A percentile compares a stretch with the other conserved stretches of the same genome.
Evolutionary conservation across 495 filamentous ascomycete genomes (phyloP).

Genomic region (Neurospora sp.): DNA sequence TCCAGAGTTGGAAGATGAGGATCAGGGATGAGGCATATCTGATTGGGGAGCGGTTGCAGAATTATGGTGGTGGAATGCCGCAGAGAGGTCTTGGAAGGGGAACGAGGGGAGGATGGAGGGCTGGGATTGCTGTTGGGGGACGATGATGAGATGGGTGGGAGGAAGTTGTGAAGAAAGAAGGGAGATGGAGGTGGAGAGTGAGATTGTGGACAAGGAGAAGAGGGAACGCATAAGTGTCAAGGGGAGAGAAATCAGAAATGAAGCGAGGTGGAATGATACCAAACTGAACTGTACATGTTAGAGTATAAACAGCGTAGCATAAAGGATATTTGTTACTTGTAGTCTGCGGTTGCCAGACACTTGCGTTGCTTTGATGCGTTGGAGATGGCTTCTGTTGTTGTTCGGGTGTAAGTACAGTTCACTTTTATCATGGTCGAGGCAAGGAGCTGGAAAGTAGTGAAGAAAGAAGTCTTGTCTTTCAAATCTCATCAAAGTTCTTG

Average conservation of each 20-base stretch:
- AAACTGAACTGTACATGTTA: not conserved
- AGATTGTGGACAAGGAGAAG: not conserved
- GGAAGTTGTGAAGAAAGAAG: not conserved
- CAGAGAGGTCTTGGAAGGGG: not conserved
- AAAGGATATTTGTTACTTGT: not conserved
- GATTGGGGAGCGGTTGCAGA: conserved; percentile 88
- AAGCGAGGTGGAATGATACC: not conserved
- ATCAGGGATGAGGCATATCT: conserved; percentile 93
- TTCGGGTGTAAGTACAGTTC: not conserved
- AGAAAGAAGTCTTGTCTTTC: too few relatives aligned
- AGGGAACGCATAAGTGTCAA: not conserved
- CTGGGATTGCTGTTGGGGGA: not conserved
- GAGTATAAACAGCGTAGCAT: not conserved
- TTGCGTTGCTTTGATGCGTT: not conserved
- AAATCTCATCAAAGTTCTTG: too few relatives aligned
- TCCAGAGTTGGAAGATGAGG: conserved; percentile 67
- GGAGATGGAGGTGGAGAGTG: not conserved
- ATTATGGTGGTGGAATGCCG: conserved; percentile 56
- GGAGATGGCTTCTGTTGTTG: not conserved
- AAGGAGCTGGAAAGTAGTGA: too few relatives aligned
- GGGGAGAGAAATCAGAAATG: not conserved
- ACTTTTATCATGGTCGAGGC: too few relatives aligned
- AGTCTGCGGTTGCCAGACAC: not conserved
- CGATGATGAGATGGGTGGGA: not conserved
- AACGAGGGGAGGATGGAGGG: conserved; percentile 21